phyloP scores from a whole-genome alignment of 2,329 filamentous ascomycete species.

The Colletotrichum higginsianum region DNA sequence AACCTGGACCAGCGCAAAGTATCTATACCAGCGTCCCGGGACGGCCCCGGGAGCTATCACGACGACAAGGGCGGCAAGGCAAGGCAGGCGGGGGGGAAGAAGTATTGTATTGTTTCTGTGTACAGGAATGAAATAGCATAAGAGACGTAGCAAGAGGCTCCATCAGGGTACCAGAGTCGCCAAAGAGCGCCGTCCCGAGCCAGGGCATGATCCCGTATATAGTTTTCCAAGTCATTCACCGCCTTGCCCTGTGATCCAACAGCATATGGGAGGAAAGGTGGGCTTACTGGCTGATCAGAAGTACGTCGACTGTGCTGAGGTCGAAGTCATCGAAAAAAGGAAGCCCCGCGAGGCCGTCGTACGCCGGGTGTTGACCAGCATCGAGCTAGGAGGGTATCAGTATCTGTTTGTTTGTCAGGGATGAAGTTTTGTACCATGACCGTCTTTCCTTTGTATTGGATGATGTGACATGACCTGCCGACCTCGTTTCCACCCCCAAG shows the following conservation, averaged over 20 bases:
- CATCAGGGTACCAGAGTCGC: constrained; percentile 29
- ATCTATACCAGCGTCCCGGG: constrained; percentile 17
- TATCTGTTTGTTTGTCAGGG: background rate
- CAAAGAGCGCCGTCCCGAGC: constrained; percentile 23
- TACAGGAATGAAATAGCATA: constrained; percentile 41
- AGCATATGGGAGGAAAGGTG: constrained; percentile 41
- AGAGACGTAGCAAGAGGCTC: constrained; percentile 40
- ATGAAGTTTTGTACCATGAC: constrained; percentile 84
- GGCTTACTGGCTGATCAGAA: constrained; percentile 99
- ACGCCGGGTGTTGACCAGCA: constrained; percentile 95
- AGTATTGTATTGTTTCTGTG: constrained; percentile 45
- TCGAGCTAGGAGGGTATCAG: constrained; percentile 77
- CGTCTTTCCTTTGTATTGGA: constrained; percentile 99
- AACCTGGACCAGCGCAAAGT: constrained; percentile 2
- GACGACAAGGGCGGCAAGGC: constrained; percentile 40
- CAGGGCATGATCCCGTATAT: constrained; percentile 32
- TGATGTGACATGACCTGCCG: constrained; percentile 95
- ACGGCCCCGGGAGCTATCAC: constrained; percentile 31
- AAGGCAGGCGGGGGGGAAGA: constrained; percentile 39
- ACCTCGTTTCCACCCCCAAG: constrained; percentile 98
- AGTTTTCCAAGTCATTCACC: constrained; percentile 41
- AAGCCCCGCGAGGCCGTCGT: constrained; percentile 92
- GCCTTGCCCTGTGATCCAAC: constrained; percentile 47
- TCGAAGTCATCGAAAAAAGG: constrained; percentile 99
- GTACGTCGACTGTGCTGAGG: constrained; percentile 94